Percentiles rank a stretch among this genome's conserved stretches.
These are phyloP conservation scores for Opeltia flavorubescens DNA, from an alignment of 495 filamentous ascomycete genomes.

Conservation along the genomic window DNA sequence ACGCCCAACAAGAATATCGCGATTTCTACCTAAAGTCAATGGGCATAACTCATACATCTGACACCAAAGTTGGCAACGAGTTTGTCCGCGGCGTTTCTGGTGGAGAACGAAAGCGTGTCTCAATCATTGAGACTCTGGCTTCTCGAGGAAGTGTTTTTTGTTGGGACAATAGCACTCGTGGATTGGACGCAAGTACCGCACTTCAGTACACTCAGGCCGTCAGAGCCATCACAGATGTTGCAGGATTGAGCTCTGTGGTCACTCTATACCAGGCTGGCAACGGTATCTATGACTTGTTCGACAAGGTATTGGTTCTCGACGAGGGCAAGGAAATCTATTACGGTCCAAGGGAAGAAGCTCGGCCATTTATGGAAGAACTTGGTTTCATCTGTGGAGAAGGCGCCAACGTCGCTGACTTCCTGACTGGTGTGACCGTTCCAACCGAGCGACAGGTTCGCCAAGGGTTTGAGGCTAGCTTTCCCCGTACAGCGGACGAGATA, in stretches of 20 bases:
- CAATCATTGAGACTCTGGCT: slow-evolving; percentile 53
- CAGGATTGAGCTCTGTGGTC: slow-evolving; percentile 65
- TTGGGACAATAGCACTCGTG: slow-evolving; percentile 69
- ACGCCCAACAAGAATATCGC: slow-evolving; percentile 1
- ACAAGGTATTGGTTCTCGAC: slow-evolving; percentile 59
- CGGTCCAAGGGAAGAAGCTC: slow-evolving; percentile 47
- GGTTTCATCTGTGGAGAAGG: slow-evolving; percentile 54
- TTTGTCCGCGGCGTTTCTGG: slow-evolving; percentile 63
- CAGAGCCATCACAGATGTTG: slow-evolving; percentile 72
- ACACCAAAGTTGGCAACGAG: slow-evolving; percentile 76
- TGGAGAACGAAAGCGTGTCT: slow-evolving; percentile 59
- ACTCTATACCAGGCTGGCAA: slow-evolving; percentile 78
- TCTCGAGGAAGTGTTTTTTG: slow-evolving; percentile 50
- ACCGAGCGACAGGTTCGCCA: slow-evolving; percentile 49
- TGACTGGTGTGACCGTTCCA: slow-evolving; percentile 66
- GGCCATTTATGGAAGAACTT: slow-evolving; percentile 53
- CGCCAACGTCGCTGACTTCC: slow-evolving; percentile 59
- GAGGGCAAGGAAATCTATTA: slow-evolving; percentile 51
- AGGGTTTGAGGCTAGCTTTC: slow-evolving; percentile 47
- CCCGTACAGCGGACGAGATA: slow-evolving; percentile 50
- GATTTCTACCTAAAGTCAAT: slow-evolving; percentile 47
- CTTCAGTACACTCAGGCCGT: slow-evolving; percentile 67
- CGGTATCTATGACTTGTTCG: slow-evolving; percentile 71
- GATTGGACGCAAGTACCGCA: slow-evolving; percentile 65
- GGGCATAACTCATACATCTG: slow-evolving; percentile 64